These are phyloP conservation scores for Omphalotus guepiniiformis DNA, from an alignment of 768 basidiomycete species.

Conservation along the genomic window DNA sequence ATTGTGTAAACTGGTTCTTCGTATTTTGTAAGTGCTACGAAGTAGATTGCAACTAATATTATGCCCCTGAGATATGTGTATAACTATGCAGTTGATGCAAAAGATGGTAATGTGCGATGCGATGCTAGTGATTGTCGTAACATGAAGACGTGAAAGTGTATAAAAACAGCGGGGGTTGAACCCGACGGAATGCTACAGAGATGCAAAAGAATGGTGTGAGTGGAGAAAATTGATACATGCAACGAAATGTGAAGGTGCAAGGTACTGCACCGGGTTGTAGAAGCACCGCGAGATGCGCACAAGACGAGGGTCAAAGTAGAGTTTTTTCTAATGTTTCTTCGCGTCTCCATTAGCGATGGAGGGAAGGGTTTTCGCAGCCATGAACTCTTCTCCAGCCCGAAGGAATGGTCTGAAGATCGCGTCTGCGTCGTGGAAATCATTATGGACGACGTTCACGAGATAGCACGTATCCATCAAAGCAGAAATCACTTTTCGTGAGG, in stretches of 20 bases:
- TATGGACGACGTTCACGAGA: conserved; percentile 95
- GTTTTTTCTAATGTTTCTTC: conserved; percentile 21
- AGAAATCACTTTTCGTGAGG: conserved; percentile 69
- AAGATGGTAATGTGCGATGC: conserved; percentile 13
- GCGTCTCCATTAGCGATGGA: conserved; percentile 34
- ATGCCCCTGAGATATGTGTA: not conserved
- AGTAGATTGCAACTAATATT: not conserved
- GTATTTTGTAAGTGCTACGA: not conserved
- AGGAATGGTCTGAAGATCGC: conserved; percentile 88
- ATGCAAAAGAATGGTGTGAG: conserved; percentile 20
- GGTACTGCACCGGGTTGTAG: conserved; percentile 3
- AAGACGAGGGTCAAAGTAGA: not conserved
- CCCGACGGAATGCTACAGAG: conserved; percentile 49
- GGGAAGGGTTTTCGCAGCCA: conserved; percentile 31
- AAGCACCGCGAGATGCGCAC: not conserved
- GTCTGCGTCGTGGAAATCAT: conserved; percentile 82
- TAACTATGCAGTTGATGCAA: conserved; percentile 25
- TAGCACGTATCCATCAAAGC: conserved; percentile 76
- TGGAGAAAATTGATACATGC: conserved; percentile 13
- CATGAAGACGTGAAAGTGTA: conserved; percentile 24
- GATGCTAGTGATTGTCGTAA: conserved; percentile 13
- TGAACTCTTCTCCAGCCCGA: conserved; percentile 65
- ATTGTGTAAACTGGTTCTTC: not conserved
- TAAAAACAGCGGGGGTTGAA: conserved; percentile 79
- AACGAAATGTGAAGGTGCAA: conserved; percentile 8